Conservation (phyloP, 73 alveolate species). For the Urostyla sp. region DNA sequence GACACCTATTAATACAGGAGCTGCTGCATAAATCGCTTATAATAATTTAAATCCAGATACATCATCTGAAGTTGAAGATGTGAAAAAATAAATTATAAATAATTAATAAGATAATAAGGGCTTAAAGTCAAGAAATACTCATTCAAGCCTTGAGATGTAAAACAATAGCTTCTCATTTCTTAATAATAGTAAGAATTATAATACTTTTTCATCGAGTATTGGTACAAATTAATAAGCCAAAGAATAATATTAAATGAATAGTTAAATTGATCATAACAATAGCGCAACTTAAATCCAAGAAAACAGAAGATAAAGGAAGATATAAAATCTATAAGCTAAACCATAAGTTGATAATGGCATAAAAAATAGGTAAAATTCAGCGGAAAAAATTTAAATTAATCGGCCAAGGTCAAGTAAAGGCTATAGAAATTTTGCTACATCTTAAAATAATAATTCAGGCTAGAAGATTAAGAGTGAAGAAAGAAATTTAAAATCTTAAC, state of each 20-base stretch:
- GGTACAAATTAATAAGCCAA: no score
- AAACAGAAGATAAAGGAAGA: no score
- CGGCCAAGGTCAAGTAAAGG: conserved; percentile 54
- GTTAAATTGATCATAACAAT: no score
- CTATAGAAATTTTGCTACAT: conserved; percentile 1
- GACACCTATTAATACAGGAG: conserved; percentile 30
- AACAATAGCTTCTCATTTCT: neutral
- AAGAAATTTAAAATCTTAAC: conserved; percentile 10
- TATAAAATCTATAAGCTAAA: no score
- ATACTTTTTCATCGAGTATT: no score
- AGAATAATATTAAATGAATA: no score
- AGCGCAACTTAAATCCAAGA: no score
- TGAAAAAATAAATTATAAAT: neutral
- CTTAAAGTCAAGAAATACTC: conserved; percentile 31
- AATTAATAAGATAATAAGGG: neutral
- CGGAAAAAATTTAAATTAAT: neutral
- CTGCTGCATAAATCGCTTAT: conserved; percentile 44
- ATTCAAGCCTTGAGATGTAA: conserved; percentile 13
- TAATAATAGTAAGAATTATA: no score
- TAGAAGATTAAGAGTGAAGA: conserved; percentile 42
- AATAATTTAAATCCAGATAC: conserved; percentile 9
- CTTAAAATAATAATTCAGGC: neutral
- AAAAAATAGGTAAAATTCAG: conserved; percentile 2
- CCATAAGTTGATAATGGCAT: no score
- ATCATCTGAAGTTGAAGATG: conserved; percentile 2